Evolutionary conservation across 1,284 basidiomycete genomes (phyloP).

Genomic region (Moniliophthora roreri): DNA sequence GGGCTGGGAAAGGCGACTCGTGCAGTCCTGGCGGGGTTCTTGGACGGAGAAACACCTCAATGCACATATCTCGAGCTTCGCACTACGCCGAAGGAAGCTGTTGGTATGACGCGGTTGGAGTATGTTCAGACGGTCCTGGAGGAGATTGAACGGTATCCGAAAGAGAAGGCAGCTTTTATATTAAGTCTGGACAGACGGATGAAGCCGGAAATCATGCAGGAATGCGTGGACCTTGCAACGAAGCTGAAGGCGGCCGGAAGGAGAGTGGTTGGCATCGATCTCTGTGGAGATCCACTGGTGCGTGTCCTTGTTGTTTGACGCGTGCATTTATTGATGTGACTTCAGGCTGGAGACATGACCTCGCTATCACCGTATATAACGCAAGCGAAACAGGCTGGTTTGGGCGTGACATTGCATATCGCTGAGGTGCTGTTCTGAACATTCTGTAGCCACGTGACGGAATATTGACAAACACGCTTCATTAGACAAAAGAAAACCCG

Average conservation of each 20-base stretch:
- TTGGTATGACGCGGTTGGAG: slow-evolving; percentile 49
- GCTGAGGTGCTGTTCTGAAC: slow-evolving; percentile 57
- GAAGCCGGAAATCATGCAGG: slow-evolving; percentile 44
- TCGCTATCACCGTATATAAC: slow-evolving; percentile 53
- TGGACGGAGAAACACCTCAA: slow-evolving; percentile 48
- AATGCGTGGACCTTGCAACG: slow-evolving; percentile 60
- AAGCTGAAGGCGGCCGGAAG: slow-evolving; percentile 54
- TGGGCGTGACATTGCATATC: slow-evolving; percentile 76
- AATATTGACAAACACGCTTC: not conserved
- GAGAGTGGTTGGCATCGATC: slow-evolving; percentile 74
- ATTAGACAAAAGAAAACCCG: slow-evolving; percentile 49
- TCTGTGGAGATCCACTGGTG: slow-evolving; percentile 73
- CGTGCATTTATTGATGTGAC: not conserved
- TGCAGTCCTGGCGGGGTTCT: slow-evolving; percentile 64
- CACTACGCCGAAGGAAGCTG: slow-evolving; percentile 62
- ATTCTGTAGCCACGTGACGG: not conserved
- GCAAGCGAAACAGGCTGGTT: slow-evolving; percentile 54
- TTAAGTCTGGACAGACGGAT: slow-evolving; percentile 76
- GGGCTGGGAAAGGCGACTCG: slow-evolving; percentile 54
- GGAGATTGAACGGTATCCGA: slow-evolving; percentile 58
- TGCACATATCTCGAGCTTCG: slow-evolving; percentile 76
- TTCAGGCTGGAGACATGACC: slow-evolving; percentile 57
- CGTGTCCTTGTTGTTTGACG: slow-evolving; percentile 12
- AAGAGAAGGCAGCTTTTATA: slow-evolving; percentile 55
- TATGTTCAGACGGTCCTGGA: slow-evolving; percentile 69